phyloP scores from a whole-genome alignment of 495 filamentous ascomycete genomes.

The Penicillium alfredii region DNA sequence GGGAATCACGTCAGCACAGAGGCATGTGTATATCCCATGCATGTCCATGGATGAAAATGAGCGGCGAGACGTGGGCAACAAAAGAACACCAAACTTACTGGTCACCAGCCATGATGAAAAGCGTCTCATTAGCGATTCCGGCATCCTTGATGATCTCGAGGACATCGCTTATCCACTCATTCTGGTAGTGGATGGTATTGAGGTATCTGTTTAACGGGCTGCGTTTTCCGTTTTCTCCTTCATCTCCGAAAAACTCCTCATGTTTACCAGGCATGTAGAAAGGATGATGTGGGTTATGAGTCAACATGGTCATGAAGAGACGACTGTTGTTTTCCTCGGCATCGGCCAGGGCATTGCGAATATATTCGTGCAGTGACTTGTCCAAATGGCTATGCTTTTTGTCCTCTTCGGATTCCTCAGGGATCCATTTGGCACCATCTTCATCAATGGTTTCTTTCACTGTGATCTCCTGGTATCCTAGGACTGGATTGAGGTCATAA shows the following conservation, averaged over 20 bases:
- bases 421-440: constrained; percentile 17
- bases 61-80: background rate
- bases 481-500: constrained; percentile 27
- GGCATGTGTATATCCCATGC: too few relatives aligned
- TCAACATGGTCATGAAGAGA: constrained; percentile 38
- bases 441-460: constrained; percentile 26
- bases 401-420: constrained; percentile 20
- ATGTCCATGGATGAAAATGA: too few relatives aligned
- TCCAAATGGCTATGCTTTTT: constrained; percentile 42
- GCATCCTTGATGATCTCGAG: constrained; percentile 31
- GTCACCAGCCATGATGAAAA: constrained; percentile 39
- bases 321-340: constrained; percentile 34
- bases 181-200: constrained; percentile 34
- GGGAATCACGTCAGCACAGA: too few relatives aligned
- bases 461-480: constrained; percentile 26
- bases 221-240: too few relatives aligned
- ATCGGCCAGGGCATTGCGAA: constrained; percentile 27
- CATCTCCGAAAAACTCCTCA: constrained; percentile 20
- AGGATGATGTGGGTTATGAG: constrained; percentile 38
- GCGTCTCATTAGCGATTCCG: constrained; percentile 35
- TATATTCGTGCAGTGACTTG: constrained; percentile 30
- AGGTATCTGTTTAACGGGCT: constrained; percentile 34
- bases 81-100: constrained; percentile 23
- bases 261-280: constrained; percentile 33
- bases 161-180: constrained; percentile 34